Conservation (phyloP, 805 yeast genomes). For the Hanseniaspora singularis region DNA sequence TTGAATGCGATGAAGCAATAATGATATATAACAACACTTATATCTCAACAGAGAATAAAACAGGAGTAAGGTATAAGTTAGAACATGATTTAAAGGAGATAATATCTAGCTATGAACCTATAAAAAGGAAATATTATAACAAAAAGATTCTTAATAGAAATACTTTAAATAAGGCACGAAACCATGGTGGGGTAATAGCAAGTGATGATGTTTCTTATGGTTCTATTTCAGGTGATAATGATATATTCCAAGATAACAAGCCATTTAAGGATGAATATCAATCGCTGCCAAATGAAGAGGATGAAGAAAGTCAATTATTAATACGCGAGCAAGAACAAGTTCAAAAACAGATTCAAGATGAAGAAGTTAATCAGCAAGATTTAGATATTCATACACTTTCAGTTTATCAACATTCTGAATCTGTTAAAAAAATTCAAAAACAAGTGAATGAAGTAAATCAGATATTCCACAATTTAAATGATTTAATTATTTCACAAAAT, state of each 20-base stretch:
- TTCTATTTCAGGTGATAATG: conserved; percentile 15
- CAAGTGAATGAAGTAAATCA: conserved; percentile 79
- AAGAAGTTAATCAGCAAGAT: conserved; percentile 37
- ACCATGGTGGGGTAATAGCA: not conserved
- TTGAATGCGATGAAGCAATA: conserved; percentile 23
- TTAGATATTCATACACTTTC: conserved; percentile 51
- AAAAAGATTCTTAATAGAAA: conserved; percentile 28
- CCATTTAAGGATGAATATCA: conserved; percentile 31
- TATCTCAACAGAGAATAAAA: not conserved
- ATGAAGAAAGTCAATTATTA: conserved; percentile 23
- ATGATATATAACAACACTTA: conserved; percentile 2
- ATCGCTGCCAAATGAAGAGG: conserved; percentile 21
- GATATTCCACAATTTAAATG: conserved; percentile 70
- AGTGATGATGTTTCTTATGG: conserved; percentile 4
- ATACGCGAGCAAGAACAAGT: conserved; percentile 21
- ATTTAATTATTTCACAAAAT: conserved; percentile 73
- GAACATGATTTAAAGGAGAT: conserved; percentile 42
- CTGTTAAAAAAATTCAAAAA: conserved; percentile 56
- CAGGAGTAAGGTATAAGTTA: conserved; percentile 9
- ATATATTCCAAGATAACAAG: not conserved
- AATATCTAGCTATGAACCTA: conserved; percentile 33
- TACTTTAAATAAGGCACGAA: not conserved
- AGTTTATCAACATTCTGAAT: conserved; percentile 61
- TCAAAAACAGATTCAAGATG: no score
- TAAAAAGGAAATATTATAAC: conserved; percentile 39